These are phyloP conservation scores for Cercospora janseana DNA, from an alignment of 2,329 filamentous ascomycete genomes.

Conservation along the genomic window DNA sequence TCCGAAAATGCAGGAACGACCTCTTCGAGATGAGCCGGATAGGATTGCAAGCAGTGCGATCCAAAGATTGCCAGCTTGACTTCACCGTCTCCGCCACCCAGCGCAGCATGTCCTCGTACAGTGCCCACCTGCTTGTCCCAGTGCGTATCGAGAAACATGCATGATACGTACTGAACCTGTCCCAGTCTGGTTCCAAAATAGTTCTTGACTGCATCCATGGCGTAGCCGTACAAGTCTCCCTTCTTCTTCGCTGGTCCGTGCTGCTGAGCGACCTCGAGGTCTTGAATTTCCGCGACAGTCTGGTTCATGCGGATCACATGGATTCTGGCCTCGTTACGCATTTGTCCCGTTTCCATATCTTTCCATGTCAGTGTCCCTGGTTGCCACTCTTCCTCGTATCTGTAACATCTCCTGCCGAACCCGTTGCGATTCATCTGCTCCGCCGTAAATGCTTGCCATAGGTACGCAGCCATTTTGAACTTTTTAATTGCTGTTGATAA, in stretches of 20 bases:
- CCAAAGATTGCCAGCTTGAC: conserved; percentile 86
- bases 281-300: conserved; percentile 78
- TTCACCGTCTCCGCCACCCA: conserved; percentile 72
- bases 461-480: conserved; percentile 89
- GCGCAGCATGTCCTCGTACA: conserved; percentile 76
- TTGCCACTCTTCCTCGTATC: conserved; percentile 94
- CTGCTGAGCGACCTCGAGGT: conserved; percentile 76
- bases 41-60: conserved; percentile 87
- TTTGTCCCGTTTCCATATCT: conserved; percentile 67
- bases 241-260: conserved; percentile 66
- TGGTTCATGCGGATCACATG: conserved; percentile 81
- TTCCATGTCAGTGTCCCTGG: conserved; percentile 73
- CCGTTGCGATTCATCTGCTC: conserved; percentile 94
- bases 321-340: conserved; percentile 87
- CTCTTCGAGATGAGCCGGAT: conserved; percentile 84
- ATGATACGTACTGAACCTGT: conserved; percentile 85
- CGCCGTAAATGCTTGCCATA: conserved; percentile 96
- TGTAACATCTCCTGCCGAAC: conserved; percentile 79
- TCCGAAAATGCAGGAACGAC: conserved; percentile 85
- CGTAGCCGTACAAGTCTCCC: conserved; percentile 73
- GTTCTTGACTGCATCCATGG: conserved; percentile 70
- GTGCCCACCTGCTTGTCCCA: conserved; percentile 73
- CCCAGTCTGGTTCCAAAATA: conserved; percentile 73
- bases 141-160: conserved; percentile 80
- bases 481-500: conserved; percentile 80